phyloP scores from a whole-genome alignment of 768 basidiomycete genomes.

The Dioszegia crocea region DNA sequence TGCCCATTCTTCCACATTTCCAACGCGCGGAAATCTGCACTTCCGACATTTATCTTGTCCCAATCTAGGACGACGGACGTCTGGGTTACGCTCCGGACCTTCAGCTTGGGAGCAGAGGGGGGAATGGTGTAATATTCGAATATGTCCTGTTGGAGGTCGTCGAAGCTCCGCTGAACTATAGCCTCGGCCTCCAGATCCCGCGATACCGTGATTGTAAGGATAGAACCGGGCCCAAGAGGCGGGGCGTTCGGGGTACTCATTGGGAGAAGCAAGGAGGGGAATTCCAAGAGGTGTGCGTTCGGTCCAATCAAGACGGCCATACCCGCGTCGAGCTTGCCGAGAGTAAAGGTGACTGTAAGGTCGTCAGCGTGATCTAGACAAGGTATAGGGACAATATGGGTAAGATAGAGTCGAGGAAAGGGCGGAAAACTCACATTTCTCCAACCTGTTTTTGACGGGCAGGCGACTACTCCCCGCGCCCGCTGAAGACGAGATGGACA shows the following conservation, averaged over 20 bases:
- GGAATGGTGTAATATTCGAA: conserved; percentile 67
- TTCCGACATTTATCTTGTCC: conserved; percentile 78
- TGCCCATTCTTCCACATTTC: conserved; percentile 91
- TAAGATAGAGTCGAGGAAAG: too few relatives aligned
- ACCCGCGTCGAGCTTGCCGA: conserved; percentile 80
- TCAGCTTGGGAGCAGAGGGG: conserved; percentile 70
- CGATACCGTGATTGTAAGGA: conserved; percentile 92
- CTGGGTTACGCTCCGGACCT: conserved; percentile 92
- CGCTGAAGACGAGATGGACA: conserved; percentile 8
- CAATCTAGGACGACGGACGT: conserved; percentile 96
- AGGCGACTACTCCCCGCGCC: conserved; percentile 6
- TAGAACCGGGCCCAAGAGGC: conserved; percentile 86
- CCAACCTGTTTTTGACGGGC: conserved; percentile 32
- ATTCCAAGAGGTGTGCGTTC: conserved; percentile 93
- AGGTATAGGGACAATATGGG: too few relatives aligned
- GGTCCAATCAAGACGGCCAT: conserved; percentile 74
- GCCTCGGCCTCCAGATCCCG: conserved; percentile 81
- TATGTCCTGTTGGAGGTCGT: conserved; percentile 76
- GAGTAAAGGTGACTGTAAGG: conserved; percentile 61
- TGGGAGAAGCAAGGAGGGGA: conserved; percentile 91
- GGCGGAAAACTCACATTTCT: conserved; percentile 35
- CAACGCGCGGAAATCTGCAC: conserved; percentile 76
- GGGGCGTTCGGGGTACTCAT: conserved; percentile 62
- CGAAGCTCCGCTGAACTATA: conserved; percentile 74
- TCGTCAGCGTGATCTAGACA: conserved; percentile 7